These are phyloP conservation scores for Trichosporon asahii DNA, from an alignment of 1,284 basidiomycete genomes.

Conservation along the genomic window DNA sequence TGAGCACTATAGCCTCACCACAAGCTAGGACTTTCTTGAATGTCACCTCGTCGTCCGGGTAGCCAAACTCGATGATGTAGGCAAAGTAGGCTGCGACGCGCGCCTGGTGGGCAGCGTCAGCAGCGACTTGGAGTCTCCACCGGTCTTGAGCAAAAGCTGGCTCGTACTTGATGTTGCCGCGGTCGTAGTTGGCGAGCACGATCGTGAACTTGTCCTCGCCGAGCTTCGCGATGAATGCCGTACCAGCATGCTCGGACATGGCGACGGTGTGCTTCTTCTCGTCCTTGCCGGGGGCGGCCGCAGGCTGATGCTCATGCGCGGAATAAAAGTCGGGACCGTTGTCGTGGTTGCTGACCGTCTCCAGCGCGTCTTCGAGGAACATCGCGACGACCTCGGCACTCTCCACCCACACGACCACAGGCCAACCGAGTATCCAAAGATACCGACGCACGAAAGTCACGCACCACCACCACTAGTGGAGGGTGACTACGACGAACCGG, in stretches of 20 bases:
- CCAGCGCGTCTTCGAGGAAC: background rate
- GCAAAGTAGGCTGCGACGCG: background rate
- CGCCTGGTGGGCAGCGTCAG: background rate
- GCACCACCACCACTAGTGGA: background rate
- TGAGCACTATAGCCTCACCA: no score
- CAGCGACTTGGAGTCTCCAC: background rate
- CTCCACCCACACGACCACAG: background rate
- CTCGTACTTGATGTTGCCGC: background rate
- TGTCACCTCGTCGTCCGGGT: no score
- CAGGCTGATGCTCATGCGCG: background rate
- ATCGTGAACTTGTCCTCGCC: background rate
- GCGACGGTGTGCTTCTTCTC: background rate
- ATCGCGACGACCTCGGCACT: background rate
- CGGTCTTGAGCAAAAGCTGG: background rate
- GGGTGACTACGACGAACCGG: background rate
- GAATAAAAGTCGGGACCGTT: background rate
- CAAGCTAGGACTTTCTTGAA: no score
- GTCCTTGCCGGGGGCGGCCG: background rate
- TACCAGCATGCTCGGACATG: background rate
- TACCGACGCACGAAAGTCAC: background rate
- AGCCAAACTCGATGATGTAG: no score
- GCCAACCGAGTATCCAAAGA: background rate
- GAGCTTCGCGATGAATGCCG: background rate
- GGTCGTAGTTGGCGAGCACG: conserved; percentile 1
- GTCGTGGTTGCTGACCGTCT: background rate